Evolutionary conservation across 2,329 filamentous ascomycete genomes (phyloP), one percentile per base, ranked within the genome.

Genomic region (Xylaria sp.): DNA sequence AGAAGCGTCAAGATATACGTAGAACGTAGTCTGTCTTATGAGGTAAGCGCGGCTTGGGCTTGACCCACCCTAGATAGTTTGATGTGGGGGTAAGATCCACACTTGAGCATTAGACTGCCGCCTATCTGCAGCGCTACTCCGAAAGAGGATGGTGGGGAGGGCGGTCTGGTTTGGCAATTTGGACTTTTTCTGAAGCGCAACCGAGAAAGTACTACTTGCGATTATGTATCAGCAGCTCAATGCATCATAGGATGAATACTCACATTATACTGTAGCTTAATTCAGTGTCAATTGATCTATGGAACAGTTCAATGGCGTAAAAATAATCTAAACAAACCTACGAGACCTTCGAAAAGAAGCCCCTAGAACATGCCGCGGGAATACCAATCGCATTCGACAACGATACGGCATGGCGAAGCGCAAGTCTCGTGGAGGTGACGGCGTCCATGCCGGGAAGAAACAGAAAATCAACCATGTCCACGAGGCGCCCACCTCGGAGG

Each of bases 401-500:
- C 12, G 46, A 63, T 31, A 67, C 66, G 65, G 34, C 25, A 78
- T 78, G 77, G 73, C 69, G 58, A 78, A 78, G 69, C 77, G 77
- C 69, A 78, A 76, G 56, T 73, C 75, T 15, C 66, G 73, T 28
- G 72, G 73, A 41, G 73, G 69, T 62, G 77, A 78, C 59, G 81
- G 80, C 59, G 75, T 75, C 18, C 83, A 86, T 69, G 81, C 82
- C 37, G 81, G 84, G 28, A 89, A 89, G 78, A 85, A 87, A 71
- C 84, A 85, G 69, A 88, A 87, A 77, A 80, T 86, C n/a, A 73
- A 69, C 46, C 74, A 79, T 67, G 81, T 84, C 5, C 86, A 89
- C 72, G 85, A 89, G 67, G 79, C 84, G 1, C 86, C 88, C 15
- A 86, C 88, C 1, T 86, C 85, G 12, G 89, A 91, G 72, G 87